Evolutionary conservation across 768 basidiomycete species (phyloP), one percentile per base, ranked within the genome.

Genomic region (Podaxis sp.): DNA sequence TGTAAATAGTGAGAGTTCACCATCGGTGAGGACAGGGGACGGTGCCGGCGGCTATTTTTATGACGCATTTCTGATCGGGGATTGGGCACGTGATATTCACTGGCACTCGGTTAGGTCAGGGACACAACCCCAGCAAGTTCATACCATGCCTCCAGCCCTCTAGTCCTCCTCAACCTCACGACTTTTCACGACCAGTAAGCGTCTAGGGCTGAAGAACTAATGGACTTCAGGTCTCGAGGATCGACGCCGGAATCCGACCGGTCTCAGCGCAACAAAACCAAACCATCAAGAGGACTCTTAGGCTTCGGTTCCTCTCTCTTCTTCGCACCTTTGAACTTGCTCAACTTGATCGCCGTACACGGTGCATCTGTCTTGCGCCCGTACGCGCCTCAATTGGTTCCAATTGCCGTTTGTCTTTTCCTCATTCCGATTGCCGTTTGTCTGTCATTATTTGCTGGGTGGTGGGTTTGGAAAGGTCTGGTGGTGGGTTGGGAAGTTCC

Each of bases 401-500:
- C 92, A 26, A 67, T 90, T 30, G 61, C 83, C 26, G 83, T 92
- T 30, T 90, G 80, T 71, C 68, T 84, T 3, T 71, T 84, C 26
- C 76, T 90, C 44, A 74, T 93, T 46, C 92, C 92, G 3, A 68
- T 92, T 1, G 67, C 90, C 33, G 66, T 86, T 36, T 69, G 85
- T 66, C 73, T 89, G 4, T 90, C 92, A 11, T 65, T 84, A 15
- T 80, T 82, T 64, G 87, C 92, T 8, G 92, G 92, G 2, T 86
- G 83, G 76, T 73, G 86, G 55, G 89, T 94, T 3, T 93, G 92
- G 90, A 85, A 77, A 65, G 89, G 77, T 66, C 79, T 87, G 4
- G 88, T 91, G 12, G 82, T 85, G 4, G 81, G 84, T 36, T 95
- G 93, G 93, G 80, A 87, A 63, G 74, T 82, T 11, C 82, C 86